phyloP scores from a whole-genome alignment of 257 asterid genomes.

The Scutellaria galericulata region DNA sequence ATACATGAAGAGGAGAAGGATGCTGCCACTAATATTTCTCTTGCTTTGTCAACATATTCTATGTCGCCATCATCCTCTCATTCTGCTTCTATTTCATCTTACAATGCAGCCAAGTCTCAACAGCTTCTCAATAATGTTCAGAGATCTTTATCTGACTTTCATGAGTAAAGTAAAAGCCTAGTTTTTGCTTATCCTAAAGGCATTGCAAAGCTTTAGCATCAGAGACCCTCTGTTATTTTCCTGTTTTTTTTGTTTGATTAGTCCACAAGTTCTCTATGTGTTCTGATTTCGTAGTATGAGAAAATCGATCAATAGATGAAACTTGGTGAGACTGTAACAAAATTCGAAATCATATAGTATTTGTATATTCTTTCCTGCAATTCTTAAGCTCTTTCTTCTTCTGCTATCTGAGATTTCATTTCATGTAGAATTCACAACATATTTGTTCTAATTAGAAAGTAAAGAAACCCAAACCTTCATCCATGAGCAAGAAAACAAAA shows the following conservation, averaged over 20 bases:
- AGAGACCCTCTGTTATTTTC: no score
- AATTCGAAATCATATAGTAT: background rate
- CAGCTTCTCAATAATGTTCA: slow-evolving; percentile 30
- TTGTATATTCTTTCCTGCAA: background rate
- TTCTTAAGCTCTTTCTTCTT: background rate
- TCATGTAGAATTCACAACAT: no score
- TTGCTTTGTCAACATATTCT: slow-evolving; percentile 13
- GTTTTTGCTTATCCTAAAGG: background rate
- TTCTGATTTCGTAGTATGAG: background rate
- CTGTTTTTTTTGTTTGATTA: background rate
- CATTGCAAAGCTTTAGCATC: no score
- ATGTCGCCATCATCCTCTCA: background rate
- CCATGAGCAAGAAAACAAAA: no score
- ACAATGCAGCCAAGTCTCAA: slow-evolving; percentile 17
- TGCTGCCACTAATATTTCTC: slow-evolving; percentile 3
- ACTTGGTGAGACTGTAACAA: background rate
- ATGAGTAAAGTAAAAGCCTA: background rate
- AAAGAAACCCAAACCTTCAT: no score
- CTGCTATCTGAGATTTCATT: background rate
- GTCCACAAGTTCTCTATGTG: slow-evolving; percentile 9
- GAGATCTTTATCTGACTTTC: slow-evolving; percentile 35
- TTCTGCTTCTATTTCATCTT: slow-evolving; percentile 17
- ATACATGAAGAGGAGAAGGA: slow-evolving; percentile 75
- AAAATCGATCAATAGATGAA: background rate
- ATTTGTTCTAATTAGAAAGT: no score